A percentile compares a stretch with the other conserved stretches of the same genome.
Evolutionary conservation across 441 rosid species (phyloP).

Genomic region (Aquilaria agallochum): DNA sequence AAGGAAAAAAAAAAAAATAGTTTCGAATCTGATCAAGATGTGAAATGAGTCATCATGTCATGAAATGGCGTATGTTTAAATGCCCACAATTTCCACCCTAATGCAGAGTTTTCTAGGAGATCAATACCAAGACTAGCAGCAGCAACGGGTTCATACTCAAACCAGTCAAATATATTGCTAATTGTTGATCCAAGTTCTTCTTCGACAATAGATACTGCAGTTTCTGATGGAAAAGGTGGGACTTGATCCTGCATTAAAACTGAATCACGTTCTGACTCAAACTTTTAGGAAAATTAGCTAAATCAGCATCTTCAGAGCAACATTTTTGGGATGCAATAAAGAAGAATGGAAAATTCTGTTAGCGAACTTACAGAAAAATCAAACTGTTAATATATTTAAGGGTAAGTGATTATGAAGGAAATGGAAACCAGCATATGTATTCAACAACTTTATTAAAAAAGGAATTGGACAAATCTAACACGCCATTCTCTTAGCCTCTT

Average conservation of each 20-base stretch:
- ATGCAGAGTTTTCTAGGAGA: constrained; percentile 15
- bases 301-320: not conserved
- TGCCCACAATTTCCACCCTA: constrained; percentile 8
- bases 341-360: not conserved
- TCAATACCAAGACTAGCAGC: constrained; percentile 93
- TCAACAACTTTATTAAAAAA: no score
- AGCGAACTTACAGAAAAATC: no score
- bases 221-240: constrained; percentile 95
- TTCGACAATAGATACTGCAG: constrained; percentile 75
- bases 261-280: constrained; percentile 15
- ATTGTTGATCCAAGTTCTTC: constrained; percentile 93
- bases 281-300: not conserved
- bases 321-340: no score
- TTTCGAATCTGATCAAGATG: no score
- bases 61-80: no score
- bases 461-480: no score
- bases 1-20: no score
- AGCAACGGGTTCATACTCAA: constrained; percentile 94
- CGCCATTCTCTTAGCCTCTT: no score
- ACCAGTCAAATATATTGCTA: constrained; percentile 61
- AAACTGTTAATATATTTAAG: no score
- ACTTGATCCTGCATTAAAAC: constrained; percentile 83
- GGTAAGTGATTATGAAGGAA: no score
- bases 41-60: no score
- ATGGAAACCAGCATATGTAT: no score